Evolutionary conservation across 768 basidiomycete species (phyloP).

Genomic region (Flagelloscypha sp.): DNA sequence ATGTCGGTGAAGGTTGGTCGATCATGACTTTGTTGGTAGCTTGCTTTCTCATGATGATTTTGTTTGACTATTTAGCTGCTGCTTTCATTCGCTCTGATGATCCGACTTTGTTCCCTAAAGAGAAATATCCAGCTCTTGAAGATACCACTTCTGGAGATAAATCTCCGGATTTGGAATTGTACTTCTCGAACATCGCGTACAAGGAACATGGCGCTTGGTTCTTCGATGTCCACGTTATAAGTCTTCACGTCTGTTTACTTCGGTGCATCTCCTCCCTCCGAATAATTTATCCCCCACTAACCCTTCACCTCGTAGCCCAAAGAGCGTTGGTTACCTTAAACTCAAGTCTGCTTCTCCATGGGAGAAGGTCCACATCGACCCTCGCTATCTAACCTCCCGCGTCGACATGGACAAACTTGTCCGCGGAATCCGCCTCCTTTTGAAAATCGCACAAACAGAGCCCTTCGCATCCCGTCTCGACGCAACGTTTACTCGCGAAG

Average conservation of each 20-base stretch:
- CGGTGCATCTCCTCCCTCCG: slow-evolving; percentile 18
- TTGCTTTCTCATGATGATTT: not conserved
- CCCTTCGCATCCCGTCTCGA: slow-evolving; percentile 33
- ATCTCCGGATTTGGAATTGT: slow-evolving; percentile 36
- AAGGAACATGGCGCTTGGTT: slow-evolving; percentile 29
- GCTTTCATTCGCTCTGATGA: slow-evolving; percentile 48
- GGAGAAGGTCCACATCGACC: slow-evolving; percentile 35
- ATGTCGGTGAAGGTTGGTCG: slow-evolving; percentile 28
- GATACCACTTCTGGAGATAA: slow-evolving; percentile 32
- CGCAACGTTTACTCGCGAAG: slow-evolving; percentile 19
- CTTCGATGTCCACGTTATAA: slow-evolving; percentile 32
- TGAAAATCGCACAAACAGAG: slow-evolving; percentile 30
- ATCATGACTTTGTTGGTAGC: not conserved
- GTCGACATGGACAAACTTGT: slow-evolving; percentile 36
- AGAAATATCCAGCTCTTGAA: slow-evolving; percentile 25
- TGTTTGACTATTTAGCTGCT: slow-evolving; percentile 29
- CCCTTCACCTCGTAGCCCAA: slow-evolving; percentile 26
- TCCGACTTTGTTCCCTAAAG: slow-evolving; percentile 34
- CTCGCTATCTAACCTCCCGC: slow-evolving; percentile 33
- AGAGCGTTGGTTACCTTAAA: slow-evolving; percentile 30
- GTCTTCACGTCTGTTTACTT: slow-evolving; percentile 33
- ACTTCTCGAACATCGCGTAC: slow-evolving; percentile 31
- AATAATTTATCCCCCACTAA: not conserved
- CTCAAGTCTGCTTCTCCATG: slow-evolving; percentile 36
- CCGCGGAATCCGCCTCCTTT: slow-evolving; percentile 30